Percentiles rank a stretch among this genome's conserved stretches.
These are phyloP conservation scores for Aspergillus pseudoglaucus DNA, from an alignment of 2,329 filamentous ascomycete genomes.

Conservation along the genomic window DNA sequence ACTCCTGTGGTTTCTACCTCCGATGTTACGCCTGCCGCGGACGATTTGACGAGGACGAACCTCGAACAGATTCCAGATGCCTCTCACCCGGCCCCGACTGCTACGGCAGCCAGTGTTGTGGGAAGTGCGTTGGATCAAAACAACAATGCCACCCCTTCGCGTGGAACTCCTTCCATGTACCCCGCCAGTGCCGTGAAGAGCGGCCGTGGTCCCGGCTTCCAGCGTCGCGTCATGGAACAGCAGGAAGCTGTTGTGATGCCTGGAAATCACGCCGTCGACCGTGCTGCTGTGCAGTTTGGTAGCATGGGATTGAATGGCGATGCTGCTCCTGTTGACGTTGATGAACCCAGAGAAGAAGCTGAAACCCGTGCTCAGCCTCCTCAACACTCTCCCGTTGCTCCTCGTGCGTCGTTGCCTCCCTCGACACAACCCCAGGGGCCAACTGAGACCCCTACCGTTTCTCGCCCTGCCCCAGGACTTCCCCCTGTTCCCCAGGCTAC, in stretches of 20 bases:
- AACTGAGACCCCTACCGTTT: slow-evolving; percentile 38
- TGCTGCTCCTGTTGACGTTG: slow-evolving; percentile 58
- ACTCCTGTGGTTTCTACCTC: slow-evolving; percentile 29
- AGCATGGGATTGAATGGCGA: slow-evolving; percentile 83
- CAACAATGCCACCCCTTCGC: slow-evolving; percentile 46
- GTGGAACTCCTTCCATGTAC: slow-evolving; percentile 64
- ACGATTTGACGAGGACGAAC: slow-evolving; percentile 84
- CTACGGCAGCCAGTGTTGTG: slow-evolving; percentile 80
- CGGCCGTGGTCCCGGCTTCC: slow-evolving; percentile 71
- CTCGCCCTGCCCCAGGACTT: slow-evolving; percentile 56
- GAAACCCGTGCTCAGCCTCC: slow-evolving; percentile 92
- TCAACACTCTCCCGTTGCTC: slow-evolving; percentile 82
- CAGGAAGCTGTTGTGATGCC: slow-evolving; percentile 98
- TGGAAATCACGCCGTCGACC: slow-evolving; percentile 88
- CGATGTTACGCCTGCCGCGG: slow-evolving; percentile 61
- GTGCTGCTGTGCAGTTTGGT: slow-evolving; percentile 89
- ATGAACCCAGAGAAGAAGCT: slow-evolving; percentile 89
- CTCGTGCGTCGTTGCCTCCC: slow-evolving; percentile 80
- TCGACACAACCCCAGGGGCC: slow-evolving; percentile 33
- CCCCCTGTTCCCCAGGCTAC: slow-evolving; percentile 55
- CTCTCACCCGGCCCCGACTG: slow-evolving; percentile 69
- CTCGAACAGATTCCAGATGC: slow-evolving; percentile 82
- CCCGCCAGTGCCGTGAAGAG: slow-evolving; percentile 66
- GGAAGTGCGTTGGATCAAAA: slow-evolving; percentile 78
- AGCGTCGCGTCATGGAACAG: slow-evolving; percentile 83